Conservation (phyloP, 768 basidiomycete species). For the Trametes cubensis region DNA sequence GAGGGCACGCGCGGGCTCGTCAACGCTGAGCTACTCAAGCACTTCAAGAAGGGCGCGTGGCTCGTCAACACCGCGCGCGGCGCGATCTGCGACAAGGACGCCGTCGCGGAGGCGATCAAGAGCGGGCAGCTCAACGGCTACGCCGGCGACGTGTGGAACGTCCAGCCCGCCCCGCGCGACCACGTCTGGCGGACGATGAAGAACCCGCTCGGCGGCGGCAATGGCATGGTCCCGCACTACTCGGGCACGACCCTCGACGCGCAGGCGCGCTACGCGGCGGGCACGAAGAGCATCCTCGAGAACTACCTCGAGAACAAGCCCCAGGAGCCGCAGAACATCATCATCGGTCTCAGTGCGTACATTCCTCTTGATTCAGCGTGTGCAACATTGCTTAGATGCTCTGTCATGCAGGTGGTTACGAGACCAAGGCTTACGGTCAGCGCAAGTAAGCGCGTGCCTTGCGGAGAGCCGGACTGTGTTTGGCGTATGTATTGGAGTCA, state of each 20-base stretch:
- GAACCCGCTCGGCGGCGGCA: conserved; percentile 81
- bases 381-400: neutral
- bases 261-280: conserved; percentile 81
- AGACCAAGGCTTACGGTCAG: conserved; percentile 45
- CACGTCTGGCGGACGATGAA: conserved; percentile 85
- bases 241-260: conserved; percentile 90
- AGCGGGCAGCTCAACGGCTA: conserved; percentile 70
- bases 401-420: conserved; percentile 32
- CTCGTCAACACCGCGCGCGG: conserved; percentile 93
- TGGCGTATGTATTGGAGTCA: conserved; percentile 12
- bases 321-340: conserved; percentile 82
- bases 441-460: conserved; percentile 16
- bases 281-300: conserved; percentile 68
- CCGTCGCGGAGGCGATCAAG: conserved; percentile 73
- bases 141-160: conserved; percentile 77
- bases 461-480: neutral
- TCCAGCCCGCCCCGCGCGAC: conserved; percentile 84
- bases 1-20: conserved; percentile 81
- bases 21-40: conserved; percentile 78
- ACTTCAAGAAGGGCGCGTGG: conserved; percentile 93
- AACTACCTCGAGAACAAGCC: conserved; percentile 65
- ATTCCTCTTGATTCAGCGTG: conserved; percentile 9
- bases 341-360: conserved; percentile 65
- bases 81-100: conserved; percentile 86
- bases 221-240: conserved; percentile 89